Evolutionary conservation across 306 rosid species (phyloP).

Genomic region (Pyrus communis): DNA sequence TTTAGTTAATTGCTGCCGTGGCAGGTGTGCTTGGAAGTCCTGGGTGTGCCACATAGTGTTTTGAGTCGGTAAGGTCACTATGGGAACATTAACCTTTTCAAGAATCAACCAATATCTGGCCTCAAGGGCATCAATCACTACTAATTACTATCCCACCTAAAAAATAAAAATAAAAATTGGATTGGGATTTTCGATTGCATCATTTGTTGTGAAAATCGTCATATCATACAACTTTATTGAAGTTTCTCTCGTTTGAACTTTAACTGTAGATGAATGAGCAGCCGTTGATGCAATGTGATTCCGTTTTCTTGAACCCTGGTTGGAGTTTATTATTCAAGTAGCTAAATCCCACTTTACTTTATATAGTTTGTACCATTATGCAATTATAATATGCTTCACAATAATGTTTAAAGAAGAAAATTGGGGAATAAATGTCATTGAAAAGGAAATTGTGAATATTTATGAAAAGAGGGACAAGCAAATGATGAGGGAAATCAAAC

Average conservation of each 20-base stretch:
- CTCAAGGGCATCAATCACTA: background rate
- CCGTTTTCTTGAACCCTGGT: background rate
- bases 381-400: too few relatives aligned
- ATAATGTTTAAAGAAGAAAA: background rate
- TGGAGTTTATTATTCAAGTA: too few relatives aligned
- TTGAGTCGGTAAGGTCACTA: conserved; percentile 15
- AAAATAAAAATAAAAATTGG: too few relatives aligned
- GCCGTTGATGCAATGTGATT: background rate
- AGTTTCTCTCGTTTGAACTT: too few relatives aligned
- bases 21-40: background rate
- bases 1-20: background rate
- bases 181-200: rapidly evolving
- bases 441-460: background rate
- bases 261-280: rapidly evolving
- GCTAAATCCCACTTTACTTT: too few relatives aligned
- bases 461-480: background rate
- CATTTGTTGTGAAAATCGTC: too few relatives aligned
- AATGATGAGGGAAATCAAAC: background rate
- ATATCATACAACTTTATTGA: too few relatives aligned
- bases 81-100: background rate
- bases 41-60: conserved; percentile 11
- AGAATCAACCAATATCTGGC: background rate
- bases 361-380: too few relatives aligned
- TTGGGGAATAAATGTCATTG: too few relatives aligned
- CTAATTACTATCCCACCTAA: too few relatives aligned